A percentile compares a stretch with the other conserved stretches of the same genome.
phyloP scores from a whole-genome alignment of 1,284 basidiomycete genomes.

The Cryptococcus sp. region DNA sequence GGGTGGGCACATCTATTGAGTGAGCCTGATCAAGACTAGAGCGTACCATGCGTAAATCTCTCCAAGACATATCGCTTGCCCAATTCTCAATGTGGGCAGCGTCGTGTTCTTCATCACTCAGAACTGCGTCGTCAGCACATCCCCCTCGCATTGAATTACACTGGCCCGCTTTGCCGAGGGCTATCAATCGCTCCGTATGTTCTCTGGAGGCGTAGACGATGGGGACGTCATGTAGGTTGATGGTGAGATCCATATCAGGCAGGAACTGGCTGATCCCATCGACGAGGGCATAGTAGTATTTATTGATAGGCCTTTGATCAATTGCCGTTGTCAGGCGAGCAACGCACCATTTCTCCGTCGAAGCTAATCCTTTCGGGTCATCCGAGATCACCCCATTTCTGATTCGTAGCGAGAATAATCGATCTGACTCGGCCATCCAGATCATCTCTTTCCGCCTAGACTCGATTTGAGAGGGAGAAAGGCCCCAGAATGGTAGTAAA shows the following conservation, averaged over 20 bases:
- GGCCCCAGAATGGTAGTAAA: background rate
- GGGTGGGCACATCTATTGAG: slow-evolving; percentile 20
- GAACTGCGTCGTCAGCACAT: background rate
- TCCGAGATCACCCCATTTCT: background rate
- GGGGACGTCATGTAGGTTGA: background rate
- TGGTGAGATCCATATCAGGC: background rate
- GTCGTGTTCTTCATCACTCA: background rate
- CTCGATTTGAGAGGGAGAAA: background rate
- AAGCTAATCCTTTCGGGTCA: background rate
- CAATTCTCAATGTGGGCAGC: too few relatives aligned
- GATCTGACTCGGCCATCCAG: background rate
- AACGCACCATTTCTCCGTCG: background rate
- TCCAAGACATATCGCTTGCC: slow-evolving; percentile 17
- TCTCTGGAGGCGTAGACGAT: background rate
- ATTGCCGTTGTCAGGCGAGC: background rate
- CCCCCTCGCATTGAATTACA: background rate
- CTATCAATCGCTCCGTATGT: background rate
- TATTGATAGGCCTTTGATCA: background rate
- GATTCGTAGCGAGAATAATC: background rate
- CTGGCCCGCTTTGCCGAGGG: background rate
- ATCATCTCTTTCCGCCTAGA: background rate
- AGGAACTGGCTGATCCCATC: background rate
- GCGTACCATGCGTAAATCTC: slow-evolving; percentile 32
- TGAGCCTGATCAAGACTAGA: slow-evolving; percentile 34
- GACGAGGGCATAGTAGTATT: background rate